Percentiles rank a stretch among this genome's conserved stretches.
phyloP scores from a whole-genome alignment of 1,139 yeast genomes.

The Pneumocystis carinii region DNA sequence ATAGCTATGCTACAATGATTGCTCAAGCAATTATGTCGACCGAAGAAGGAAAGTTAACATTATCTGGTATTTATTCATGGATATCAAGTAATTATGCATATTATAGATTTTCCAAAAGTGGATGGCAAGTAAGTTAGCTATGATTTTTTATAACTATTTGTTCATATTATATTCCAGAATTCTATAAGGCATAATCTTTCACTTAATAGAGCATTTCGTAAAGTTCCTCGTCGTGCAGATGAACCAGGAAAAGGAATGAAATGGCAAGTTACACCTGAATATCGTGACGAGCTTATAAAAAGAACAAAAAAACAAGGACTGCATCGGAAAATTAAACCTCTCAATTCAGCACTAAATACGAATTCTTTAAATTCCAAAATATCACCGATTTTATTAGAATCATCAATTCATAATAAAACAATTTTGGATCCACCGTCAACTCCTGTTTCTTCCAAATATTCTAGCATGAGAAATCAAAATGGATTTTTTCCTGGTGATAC shows the following conservation, averaged over 20 bases:
- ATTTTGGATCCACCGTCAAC: not conserved
- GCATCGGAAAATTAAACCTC: conserved; percentile 33
- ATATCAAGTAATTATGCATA: conserved; percentile 77
- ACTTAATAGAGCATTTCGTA: conserved; percentile 74
- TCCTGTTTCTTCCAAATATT: not conserved
- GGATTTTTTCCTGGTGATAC: not conserved
- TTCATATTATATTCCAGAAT: conserved; percentile 24
- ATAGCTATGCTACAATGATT: conserved; percentile 93
- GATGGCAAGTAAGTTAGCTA: conserved; percentile 43
- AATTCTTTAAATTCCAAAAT: conserved; percentile 8
- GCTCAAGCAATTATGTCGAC: conserved; percentile 90
- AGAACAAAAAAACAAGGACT: conserved; percentile 43
- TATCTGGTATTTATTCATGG: conserved; percentile 86
- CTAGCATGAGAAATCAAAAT: not conserved
- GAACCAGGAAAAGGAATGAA: conserved; percentile 99
- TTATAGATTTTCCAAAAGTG: conserved; percentile 83
- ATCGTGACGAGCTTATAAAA: conserved; percentile 70
- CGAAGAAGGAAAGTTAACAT: conserved; percentile 71
- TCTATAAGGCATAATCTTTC: conserved; percentile 72
- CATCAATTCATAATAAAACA: not conserved
- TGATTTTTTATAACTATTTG: not conserved
- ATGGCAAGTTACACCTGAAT: conserved; percentile 86
- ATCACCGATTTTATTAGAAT: conserved; percentile 12
- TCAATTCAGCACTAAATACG: conserved; percentile 9
- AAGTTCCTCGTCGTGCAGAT: conserved; percentile 85